phyloP scores from a whole-genome alignment of 768 basidiomycete genomes.

The Lactarius evosmus region DNA sequence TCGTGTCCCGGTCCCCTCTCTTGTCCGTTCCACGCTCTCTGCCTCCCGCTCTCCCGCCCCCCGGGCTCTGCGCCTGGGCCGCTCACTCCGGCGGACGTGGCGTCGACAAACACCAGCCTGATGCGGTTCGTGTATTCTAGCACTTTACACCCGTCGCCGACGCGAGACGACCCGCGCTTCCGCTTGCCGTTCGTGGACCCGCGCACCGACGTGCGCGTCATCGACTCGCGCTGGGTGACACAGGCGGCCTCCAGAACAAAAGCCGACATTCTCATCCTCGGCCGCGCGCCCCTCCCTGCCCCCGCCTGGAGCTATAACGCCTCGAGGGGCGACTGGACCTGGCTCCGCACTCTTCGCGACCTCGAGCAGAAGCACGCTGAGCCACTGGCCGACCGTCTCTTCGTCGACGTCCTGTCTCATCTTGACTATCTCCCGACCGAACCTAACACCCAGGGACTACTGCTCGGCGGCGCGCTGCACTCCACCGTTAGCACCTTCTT shows the following conservation, averaged over 20 bases:
- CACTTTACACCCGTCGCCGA: conserved; percentile 10
- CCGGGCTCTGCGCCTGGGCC: background rate
- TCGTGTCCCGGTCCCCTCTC: conserved; percentile 18
- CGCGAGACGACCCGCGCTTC: background rate
- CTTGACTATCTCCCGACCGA: background rate
- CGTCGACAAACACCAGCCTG: conserved; percentile 9
- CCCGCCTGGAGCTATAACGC: conserved; percentile 25
- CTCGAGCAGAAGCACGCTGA: conserved; percentile 13
- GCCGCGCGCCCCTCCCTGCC: conserved; percentile 20
- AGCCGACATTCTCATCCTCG: conserved; percentile 13
- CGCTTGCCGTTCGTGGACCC: conserved; percentile 14
- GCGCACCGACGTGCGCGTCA: conserved; percentile 21
- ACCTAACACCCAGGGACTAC: background rate
- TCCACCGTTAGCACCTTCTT: conserved; percentile 22
- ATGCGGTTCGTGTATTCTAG: conserved; percentile 21
- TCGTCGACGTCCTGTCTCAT: conserved; percentile 9
- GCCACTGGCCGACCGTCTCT: conserved; percentile 6
- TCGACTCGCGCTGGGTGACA: conserved; percentile 17
- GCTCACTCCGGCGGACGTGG: conserved; percentile 1
- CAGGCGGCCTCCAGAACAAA: conserved; percentile 8
- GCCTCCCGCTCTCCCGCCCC: background rate
- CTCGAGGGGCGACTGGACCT: conserved; percentile 6
- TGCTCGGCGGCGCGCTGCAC: conserved; percentile 18
- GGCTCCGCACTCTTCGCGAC: conserved; percentile 14
- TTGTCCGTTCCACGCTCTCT: conserved; percentile 22